These are phyloP conservation scores for Saitoella complicata DNA, from an alignment of 805 yeast species.

Conservation along the genomic window DNA sequence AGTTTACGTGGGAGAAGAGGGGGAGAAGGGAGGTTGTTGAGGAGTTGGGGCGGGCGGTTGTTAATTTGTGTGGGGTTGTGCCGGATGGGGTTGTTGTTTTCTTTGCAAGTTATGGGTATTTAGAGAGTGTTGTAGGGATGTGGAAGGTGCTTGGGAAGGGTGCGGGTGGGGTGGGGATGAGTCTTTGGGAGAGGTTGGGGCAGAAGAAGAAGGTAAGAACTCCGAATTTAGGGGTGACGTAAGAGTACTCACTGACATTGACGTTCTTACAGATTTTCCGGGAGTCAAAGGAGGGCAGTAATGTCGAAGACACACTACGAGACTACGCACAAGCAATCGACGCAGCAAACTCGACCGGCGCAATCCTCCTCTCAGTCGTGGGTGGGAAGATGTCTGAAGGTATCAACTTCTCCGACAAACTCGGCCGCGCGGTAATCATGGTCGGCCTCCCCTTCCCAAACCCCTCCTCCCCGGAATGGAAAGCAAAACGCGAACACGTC, in stretches of 20 bases:
- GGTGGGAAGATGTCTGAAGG: conserved; percentile 93
- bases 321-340: conserved; percentile 30
- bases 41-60: conserved; percentile 35
- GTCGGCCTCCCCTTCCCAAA: conserved; percentile 85
- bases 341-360: conserved; percentile 28
- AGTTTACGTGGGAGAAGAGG: conserved; percentile 57
- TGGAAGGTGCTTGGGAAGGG: conserved; percentile 33
- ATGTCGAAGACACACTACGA: conserved; percentile 31
- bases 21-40: conserved; percentile 28
- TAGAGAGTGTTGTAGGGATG: conserved; percentile 30
- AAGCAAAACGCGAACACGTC: conserved; percentile 41
- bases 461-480: conserved; percentile 60
- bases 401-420: conserved; percentile 69
- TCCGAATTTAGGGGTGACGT: too few species aligned
- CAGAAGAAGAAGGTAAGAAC: conserved; percentile 17
- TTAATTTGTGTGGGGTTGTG: conserved; percentile 27
- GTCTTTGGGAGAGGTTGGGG: conserved; percentile 17
- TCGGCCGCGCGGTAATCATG: conserved; percentile 80
- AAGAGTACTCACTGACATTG: too few species aligned
- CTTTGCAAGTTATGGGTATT: conserved; percentile 69
- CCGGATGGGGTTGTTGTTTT: conserved; percentile 72
- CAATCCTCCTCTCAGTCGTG: conserved; percentile 65
- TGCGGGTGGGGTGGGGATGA: conserved; percentile 3
- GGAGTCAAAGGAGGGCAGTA: conserved; percentile 34
- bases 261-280: conserved; percentile 23